A percentile compares a stretch with the other conserved stretches of the same genome.
Evolutionary conservation across 768 basidiomycete genomes (phyloP).

Genomic region (Agaricus blazei): DNA sequence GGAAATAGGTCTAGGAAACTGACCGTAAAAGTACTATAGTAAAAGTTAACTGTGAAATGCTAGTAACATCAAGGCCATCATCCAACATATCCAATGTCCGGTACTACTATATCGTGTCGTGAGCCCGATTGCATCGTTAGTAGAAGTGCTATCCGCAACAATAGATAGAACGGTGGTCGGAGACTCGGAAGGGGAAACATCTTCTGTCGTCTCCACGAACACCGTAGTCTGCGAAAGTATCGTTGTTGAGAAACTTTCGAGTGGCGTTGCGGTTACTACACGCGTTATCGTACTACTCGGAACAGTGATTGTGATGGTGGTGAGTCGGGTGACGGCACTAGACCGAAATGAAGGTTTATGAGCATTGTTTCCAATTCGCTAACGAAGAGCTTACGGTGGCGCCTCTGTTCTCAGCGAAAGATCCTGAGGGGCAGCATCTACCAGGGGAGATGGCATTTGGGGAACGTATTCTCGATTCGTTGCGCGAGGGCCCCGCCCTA

Average conservation of each 20-base stretch:
- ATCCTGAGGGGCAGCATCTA: not conserved
- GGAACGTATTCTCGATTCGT: no score
- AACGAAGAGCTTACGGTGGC: no score
- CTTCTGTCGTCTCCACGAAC: not conserved
- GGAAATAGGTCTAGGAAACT: no score
- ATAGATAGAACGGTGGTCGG: not conserved
- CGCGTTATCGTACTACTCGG: conserved; percentile 7
- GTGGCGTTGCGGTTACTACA: not conserved
- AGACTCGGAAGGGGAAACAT: not conserved
- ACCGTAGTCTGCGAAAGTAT: not conserved
- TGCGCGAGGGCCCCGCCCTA: not conserved
- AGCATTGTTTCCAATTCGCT: not conserved
- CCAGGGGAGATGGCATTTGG: no score
- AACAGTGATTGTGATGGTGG: not conserved
- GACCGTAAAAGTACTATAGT: not conserved
- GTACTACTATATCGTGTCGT: not conserved
- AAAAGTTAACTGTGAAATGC: not conserved
- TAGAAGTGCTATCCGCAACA: not conserved
- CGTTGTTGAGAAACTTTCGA: not conserved
- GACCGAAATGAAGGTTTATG: not conserved
- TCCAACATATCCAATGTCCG: not conserved
- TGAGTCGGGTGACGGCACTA: not conserved
- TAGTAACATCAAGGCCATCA: not conserved
- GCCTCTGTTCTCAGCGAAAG: no score
- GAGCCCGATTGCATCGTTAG: not conserved